A percentile compares a stretch with the other conserved stretches of the same genome.
Evolutionary conservation across 1,284 basidiomycete genomes (phyloP).

Genomic region (Phellopilus nigrolimitatus): DNA sequence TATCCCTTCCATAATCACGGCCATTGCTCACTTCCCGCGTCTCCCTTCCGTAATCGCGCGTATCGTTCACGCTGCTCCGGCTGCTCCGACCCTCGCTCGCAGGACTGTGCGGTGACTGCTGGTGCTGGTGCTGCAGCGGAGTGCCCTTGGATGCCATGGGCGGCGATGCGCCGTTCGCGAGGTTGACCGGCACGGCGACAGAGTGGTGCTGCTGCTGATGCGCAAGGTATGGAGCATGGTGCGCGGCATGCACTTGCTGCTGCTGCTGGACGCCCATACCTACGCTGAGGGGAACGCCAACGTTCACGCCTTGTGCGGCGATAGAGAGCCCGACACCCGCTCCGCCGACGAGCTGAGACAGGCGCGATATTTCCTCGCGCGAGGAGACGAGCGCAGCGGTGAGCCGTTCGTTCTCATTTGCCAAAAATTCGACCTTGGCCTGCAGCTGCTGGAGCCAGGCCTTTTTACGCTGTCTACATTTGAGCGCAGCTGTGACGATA

Average conservation of each 20-base stretch:
- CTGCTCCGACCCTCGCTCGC: conserved; percentile 18
- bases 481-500: conserved; percentile 78
- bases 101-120: conserved; percentile 8
- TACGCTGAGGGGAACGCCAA: conserved; percentile 1
- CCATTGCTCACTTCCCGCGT: conserved; percentile 11
- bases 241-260: neutral
- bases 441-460: conserved; percentile 94
- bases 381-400: conserved; percentile 69
- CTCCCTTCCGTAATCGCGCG: conserved; percentile 1
- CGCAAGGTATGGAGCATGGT: conserved; percentile 6
- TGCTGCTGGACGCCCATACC: conserved; percentile 15
- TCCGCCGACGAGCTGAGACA: conserved; percentile 64
- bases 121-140: conserved; percentile 8
- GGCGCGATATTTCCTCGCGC: conserved; percentile 74
- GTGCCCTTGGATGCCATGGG: neutral
- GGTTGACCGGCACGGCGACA: conserved; percentile 12
- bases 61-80: conserved; percentile 15
- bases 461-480: conserved; percentile 98
- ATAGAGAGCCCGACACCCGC: conserved; percentile 41
- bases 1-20: conserved; percentile 14
- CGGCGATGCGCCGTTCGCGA: conserved; percentile 9
- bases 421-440: conserved; percentile 87
- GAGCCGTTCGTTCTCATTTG: conserved; percentile 93
- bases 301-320: conserved; percentile 2
- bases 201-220: conserved; percentile 19